Conservation (phyloP, 306 rosid species). For the Mimosa bimucronata region DNA sequence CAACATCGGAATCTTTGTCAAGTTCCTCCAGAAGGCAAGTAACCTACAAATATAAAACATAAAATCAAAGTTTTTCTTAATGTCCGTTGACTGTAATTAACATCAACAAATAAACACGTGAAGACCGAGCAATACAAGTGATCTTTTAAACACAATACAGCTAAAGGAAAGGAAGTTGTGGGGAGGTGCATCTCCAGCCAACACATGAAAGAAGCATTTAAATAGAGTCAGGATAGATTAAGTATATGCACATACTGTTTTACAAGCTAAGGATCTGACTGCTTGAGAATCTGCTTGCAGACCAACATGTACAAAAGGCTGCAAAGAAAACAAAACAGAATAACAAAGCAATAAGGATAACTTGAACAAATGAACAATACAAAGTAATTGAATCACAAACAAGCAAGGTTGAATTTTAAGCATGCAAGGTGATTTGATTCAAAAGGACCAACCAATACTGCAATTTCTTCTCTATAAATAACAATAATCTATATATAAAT, state of each 20-base stretch:
- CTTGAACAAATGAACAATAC: slow-evolving; percentile 7
- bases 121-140: slow-evolving; percentile 7
- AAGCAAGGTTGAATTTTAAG: not conserved
- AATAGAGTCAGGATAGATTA: slow-evolving; percentile 16
- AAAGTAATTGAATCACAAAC: not conserved
- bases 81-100: slow-evolving; percentile 3
- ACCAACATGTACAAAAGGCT: slow-evolving; percentile 88
- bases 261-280: slow-evolving; percentile 83
- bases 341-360: slow-evolving; percentile 38
- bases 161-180: not conserved
- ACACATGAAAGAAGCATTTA: slow-evolving; percentile 15
- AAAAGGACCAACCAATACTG: too few relatives aligned
- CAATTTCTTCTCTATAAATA: too few relatives aligned
- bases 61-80: not conserved
- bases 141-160: slow-evolving; percentile 8
- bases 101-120: slow-evolving; percentile 17
- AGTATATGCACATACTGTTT: slow-evolving; percentile 59
- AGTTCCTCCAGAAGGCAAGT: slow-evolving; percentile 63
- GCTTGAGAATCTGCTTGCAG: slow-evolving; percentile 79
- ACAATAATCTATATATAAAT: too few relatives aligned
- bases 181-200: slow-evolving; percentile 17
- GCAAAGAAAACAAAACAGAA: slow-evolving; percentile 35
- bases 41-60: slow-evolving; percentile 55
- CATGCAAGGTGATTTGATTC: too few relatives aligned
- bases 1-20: slow-evolving; percentile 43